These are phyloP conservation scores for Pluteus cervinus DNA, from an alignment of 768 basidiomycete genomes.

Conservation along the genomic window DNA sequence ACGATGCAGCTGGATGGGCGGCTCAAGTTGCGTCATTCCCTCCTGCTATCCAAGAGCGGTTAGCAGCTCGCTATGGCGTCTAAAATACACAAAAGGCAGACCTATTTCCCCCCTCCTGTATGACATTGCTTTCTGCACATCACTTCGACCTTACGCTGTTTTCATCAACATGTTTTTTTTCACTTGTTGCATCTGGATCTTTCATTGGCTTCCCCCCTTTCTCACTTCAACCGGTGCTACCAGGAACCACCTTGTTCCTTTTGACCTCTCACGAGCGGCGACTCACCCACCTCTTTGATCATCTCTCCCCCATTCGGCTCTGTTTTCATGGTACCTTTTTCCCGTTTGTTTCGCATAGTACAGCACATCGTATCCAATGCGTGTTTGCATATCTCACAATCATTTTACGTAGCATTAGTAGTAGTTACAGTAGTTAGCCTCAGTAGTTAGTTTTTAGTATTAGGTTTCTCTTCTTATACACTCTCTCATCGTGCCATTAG, in stretches of 20 bases:
- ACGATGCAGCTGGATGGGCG: constrained; percentile 82
- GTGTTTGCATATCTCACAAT: constrained; percentile 8
- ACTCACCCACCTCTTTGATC: not conserved
- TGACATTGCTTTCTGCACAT: no score
- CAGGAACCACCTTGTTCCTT: not conserved
- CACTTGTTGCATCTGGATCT: constrained; percentile 6
- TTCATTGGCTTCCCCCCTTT: constrained; percentile 7
- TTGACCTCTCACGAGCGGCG: not conserved
- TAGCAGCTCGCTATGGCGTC: constrained; percentile 84
- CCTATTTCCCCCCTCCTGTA: no score
- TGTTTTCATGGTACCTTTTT: not conserved
- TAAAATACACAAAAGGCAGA: constrained; percentile 24
- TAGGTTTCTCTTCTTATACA: no score
- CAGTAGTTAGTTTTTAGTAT: constrained; percentile 15
- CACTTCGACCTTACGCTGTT: no score
- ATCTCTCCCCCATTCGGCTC: not conserved
- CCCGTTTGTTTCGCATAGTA: constrained; percentile 1
- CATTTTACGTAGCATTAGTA: constrained; percentile 49
- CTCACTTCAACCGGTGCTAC: constrained; percentile 3
- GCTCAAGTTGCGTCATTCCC: constrained; percentile 81
- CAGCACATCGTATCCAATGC: constrained; percentile 4
- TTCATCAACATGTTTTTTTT: no score
- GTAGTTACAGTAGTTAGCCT: constrained; percentile 27
- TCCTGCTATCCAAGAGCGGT: constrained; percentile 80
- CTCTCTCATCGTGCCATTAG: constrained; percentile 10